Base-by-base conservation (phyloP, 2,329 filamentous ascomycete genomes). In the Curvularia verruculosa region DNA sequence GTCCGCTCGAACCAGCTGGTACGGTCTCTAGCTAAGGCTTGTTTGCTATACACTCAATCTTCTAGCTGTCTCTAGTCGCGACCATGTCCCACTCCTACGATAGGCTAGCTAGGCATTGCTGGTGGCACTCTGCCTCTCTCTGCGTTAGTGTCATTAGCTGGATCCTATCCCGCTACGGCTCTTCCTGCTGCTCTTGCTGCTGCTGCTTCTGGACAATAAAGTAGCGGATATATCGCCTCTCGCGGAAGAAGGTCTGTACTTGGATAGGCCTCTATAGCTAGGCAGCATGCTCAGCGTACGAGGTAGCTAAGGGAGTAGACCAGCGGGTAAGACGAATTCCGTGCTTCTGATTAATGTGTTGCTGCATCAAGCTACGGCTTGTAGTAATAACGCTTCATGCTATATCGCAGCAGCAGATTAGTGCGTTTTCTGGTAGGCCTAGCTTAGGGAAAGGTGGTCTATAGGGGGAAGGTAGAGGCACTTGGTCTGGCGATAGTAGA, bases 131-230 rank as follows among this genome's bases (percentile, higher is more conserved):
- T 39, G 36, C 36, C 36, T 39, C 36, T 34, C 29, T 34, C 29
- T 34, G 29, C 29, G 2, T 12, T 34, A 12, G 10, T 13, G 12
- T 34, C n/a, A 2, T 39, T 10, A 3, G 36, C 36, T 15, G 36
- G n/a, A 7, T 18, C 4, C n/a, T 6, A 7, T 39, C 5, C n/a
- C 2, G 36, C 36, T 39, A 19, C 48, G 9, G 34, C 34, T 10
- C 24, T n/a, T n/a, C n/a, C 5, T 19, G 37, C 37, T 39, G 37
- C 37, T 39, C 37, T 21, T 5, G 8, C 37, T 39, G 18, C 10
- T 3, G 37, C 37, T 23, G 37, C 37, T 40, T 19, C 77, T 29
- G 48, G 19, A 41, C 49, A 18, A 40, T 6, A 36, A 47, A 47
- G 29, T 47, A 47, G n/a, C 44, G 44, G 5, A 34, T 7, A 23